Conservation (phyloP, 495 filamentous ascomycete genomes). For the Pseudoneurospora amorphoporcata region DNA sequence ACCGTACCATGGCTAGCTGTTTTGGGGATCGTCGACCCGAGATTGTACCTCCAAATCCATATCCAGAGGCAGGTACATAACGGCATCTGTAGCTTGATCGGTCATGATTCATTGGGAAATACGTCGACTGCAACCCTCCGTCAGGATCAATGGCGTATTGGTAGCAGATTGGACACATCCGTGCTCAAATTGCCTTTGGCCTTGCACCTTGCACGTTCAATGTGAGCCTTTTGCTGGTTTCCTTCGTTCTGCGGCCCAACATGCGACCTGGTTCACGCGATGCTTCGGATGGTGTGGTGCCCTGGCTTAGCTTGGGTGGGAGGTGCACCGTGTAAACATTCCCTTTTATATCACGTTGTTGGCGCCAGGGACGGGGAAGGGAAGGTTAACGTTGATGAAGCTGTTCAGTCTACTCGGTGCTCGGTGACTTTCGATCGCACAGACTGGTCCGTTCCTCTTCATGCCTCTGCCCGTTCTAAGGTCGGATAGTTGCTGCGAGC, state of each 20-base stretch:
- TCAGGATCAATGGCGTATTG: neutral
- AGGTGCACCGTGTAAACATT: neutral
- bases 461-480: neutral
- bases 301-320: neutral
- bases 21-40: slow-evolving; percentile 13
- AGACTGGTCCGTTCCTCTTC: neutral
- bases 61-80: neutral
- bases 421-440: neutral
- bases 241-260: slow-evolving; percentile 15
- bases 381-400: neutral
- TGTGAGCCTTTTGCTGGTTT: slow-evolving; percentile 10
- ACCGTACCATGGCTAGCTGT: slow-evolving; percentile 2
- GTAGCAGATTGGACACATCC: neutral
- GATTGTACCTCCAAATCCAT: neutral
- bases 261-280: slow-evolving; percentile 11
- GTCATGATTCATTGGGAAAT: neutral
- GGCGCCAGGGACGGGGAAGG: neutral
- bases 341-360: neutral
- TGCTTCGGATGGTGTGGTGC: neutral
- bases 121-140: neutral
- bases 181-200: neutral
- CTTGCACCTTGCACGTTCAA: neutral
- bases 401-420: neutral
- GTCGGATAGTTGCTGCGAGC: neutral
- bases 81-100: neutral